Base-by-base conservation (phyloP, 139 green algal species). In the Picochlorum sp. region DNA sequence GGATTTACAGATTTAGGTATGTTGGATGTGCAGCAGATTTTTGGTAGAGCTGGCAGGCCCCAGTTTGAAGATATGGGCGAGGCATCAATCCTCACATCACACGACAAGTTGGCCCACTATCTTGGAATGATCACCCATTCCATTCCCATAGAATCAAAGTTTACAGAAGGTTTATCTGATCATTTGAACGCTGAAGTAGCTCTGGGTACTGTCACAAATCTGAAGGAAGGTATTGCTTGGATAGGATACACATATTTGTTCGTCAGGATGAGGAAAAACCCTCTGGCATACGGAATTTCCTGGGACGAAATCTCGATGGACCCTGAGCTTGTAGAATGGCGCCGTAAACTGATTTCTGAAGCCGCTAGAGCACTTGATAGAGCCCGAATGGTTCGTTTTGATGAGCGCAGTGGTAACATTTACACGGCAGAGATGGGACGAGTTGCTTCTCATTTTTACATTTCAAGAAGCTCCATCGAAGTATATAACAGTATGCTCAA, bases 21-120 rank as follows among this genome's bases (percentile, higher is more conserved):
- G 82, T 80, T 99, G 41, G 94, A 99, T 60, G 94, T 99, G 57
- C 86, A 96, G 78, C 92, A 97, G 82, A 99, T 99, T 71, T 99
- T 99, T 76, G 94, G 94, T 5, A 82, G 94, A 9, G 94, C 94
- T 8, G 94, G 94, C 9, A 72, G 94, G 15, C 94, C 94, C 2
- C 94, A 98, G 74, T 95, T 82, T 66, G 82, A 94, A 64, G 77
- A 82, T 54, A 74, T 38, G 8, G 80, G 82, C 21, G 63, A 70
- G 56, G 69, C 32, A 62, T 54, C 13, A 69, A 20, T 99, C 83
- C 89, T 99, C 75, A 99, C 94, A 34, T 80, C 81, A 3, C 92
- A 99, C 67, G 81, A 89, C 69, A 93, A 96, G 79, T 85, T 99
- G 54, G 69, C 90, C 9, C 88, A 98, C 74, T 99, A 99, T 78